Conservation (phyloP, 1,139 yeast genomes). For the Suhomyces bokatorum region DNA sequence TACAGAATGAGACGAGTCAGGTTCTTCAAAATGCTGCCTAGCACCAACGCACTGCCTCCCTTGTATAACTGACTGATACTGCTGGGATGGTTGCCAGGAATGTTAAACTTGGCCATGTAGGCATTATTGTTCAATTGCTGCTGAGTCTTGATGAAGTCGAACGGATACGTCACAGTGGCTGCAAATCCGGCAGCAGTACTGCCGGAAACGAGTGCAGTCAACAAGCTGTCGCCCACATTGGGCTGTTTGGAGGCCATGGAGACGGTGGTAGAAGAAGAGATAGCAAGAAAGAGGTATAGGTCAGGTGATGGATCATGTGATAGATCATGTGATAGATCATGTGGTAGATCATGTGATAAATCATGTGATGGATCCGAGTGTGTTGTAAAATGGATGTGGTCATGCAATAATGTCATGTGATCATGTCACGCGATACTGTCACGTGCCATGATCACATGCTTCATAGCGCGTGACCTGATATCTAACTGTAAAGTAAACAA, state of each 20-base stretch:
- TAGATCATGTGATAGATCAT: too few relatives aligned
- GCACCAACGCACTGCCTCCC: slow-evolving; percentile 79
- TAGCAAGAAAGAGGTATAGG: background rate
- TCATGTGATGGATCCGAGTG: too few relatives aligned
- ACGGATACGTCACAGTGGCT: slow-evolving; percentile 75
- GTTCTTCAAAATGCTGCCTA: slow-evolving; percentile 75
- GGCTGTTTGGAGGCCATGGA: slow-evolving; percentile 2
- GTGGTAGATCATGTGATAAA: too few relatives aligned
- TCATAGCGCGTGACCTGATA: background rate
- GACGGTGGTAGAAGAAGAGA: background rate
- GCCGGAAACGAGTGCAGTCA: slow-evolving; percentile 74
- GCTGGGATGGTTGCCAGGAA: slow-evolving; percentile 42
- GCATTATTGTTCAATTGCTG: slow-evolving; percentile 57
- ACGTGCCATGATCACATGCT: background rate
- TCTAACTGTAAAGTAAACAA: background rate
- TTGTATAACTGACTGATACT: slow-evolving; percentile 52
- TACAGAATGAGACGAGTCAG: slow-evolving; percentile 71
- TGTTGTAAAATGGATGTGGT: too few relatives aligned
- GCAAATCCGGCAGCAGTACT: slow-evolving; percentile 72
- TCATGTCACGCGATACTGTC: too few relatives aligned
- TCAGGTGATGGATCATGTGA: too few relatives aligned
- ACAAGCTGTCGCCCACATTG: slow-evolving; percentile 21
- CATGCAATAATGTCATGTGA: too few relatives aligned
- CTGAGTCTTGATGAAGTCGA: slow-evolving; percentile 79
- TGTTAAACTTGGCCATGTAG: slow-evolving; percentile 38